Conservation (phyloP, 179 eudicot species). For the Spergularia azorica region DNA sequence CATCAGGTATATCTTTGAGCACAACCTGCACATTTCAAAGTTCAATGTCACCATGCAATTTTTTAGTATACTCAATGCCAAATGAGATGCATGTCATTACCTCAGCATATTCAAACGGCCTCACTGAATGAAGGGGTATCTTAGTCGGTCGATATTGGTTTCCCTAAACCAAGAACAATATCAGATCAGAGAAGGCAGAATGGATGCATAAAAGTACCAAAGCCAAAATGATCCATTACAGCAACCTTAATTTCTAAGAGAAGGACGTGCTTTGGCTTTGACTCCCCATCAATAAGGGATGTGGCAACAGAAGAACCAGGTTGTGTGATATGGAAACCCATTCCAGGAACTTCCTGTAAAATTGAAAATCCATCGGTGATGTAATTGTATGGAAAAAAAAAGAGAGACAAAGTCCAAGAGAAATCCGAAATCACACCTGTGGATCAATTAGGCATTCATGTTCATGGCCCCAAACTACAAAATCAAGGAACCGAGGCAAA, state of each 20-base stretch:
- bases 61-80: slow-evolving; percentile 13
- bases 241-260: slow-evolving; percentile 95
- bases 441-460: slow-evolving; percentile 99
- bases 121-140: slow-evolving; percentile 89
- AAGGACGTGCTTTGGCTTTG: slow-evolving; percentile 94
- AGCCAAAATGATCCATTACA: slow-evolving; percentile 4
- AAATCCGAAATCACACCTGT: slow-evolving; percentile 42
- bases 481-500: slow-evolving; percentile 93
- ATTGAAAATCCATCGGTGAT: slow-evolving; percentile 21
- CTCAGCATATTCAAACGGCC: slow-evolving; percentile 97
- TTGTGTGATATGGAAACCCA: slow-evolving; percentile 99
- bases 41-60: not conserved
- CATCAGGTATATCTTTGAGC: slow-evolving; percentile 76
- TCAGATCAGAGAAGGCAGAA: slow-evolving; percentile 14
- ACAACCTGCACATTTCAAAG: slow-evolving; percentile 56
- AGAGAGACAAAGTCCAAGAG: slow-evolving; percentile 6
- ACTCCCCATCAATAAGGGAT: slow-evolving; percentile 96
- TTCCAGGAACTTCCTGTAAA: slow-evolving; percentile 92
- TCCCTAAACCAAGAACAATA: slow-evolving; percentile 56
- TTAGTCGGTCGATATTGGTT: slow-evolving; percentile 98
- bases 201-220: slow-evolving; percentile 11
- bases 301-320: slow-evolving; percentile 99
- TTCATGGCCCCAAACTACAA: slow-evolving; percentile 99
- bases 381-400: slow-evolving; percentile 8
- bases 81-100: slow-evolving; percentile 44